Conservation (phyloP, 495 filamentous ascomycete species). For the Lineolata rhizophorae region DNA sequence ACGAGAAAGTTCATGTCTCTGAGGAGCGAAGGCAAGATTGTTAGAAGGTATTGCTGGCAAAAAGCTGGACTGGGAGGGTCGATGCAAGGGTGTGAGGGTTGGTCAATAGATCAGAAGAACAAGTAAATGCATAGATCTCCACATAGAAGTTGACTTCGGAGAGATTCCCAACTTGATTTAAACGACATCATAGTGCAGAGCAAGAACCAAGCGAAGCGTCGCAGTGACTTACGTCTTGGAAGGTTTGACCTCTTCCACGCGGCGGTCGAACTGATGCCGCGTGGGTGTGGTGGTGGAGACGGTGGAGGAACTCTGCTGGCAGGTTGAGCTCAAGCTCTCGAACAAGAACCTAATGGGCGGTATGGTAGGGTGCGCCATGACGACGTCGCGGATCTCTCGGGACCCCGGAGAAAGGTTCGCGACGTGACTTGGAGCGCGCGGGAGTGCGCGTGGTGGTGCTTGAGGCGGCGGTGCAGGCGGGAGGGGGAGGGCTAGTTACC, state of each 20-base stretch:
- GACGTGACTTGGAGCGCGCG: too few species aligned
- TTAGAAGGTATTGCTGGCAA: too few species aligned
- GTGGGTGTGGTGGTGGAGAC: slow-evolving; percentile 43
- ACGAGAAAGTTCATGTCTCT: slow-evolving; percentile 93
- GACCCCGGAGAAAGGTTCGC: too few species aligned
- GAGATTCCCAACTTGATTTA: slow-evolving; percentile 99
- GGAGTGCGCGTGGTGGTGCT: too few species aligned
- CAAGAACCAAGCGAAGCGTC: slow-evolving; percentile 4
- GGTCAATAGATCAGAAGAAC: slow-evolving; percentile 2
- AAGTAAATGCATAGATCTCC: slow-evolving; percentile 17
- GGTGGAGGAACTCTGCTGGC: slow-evolving; percentile 18
- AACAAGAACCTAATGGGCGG: background rate
- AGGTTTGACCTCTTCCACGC: slow-evolving; percentile 65
- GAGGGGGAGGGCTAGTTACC: too few species aligned
- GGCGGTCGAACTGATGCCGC: slow-evolving; percentile 53
- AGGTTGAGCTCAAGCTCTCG: slow-evolving; percentile 3
- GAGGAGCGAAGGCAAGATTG: too few species aligned
- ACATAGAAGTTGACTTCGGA: slow-evolving; percentile 82
- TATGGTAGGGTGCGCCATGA: too few species aligned
- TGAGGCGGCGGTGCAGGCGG: too few species aligned
- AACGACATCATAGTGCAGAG: slow-evolving; percentile 45
- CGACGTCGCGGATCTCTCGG: too few species aligned
- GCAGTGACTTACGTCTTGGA: slow-evolving; percentile 59
- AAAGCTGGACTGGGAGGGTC: slow-evolving; percentile 2
- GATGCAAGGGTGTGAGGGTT: background rate